phyloP scores from a whole-genome alignment of 1,284 basidiomycete genomes.

The Fomitiporia mediterranea region DNA sequence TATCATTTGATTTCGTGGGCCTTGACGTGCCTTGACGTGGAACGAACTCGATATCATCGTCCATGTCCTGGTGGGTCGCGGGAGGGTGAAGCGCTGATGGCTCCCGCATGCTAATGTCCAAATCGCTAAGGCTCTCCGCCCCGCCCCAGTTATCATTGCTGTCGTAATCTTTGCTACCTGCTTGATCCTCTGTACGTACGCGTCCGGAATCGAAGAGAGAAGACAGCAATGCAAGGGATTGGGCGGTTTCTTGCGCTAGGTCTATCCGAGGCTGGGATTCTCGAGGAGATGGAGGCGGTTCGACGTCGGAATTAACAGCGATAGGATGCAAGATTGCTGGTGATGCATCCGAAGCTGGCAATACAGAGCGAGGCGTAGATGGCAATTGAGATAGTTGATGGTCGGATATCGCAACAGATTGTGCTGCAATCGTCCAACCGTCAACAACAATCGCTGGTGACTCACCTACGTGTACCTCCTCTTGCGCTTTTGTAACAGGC shows the following conservation, averaged over 20 bases:
- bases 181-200: background rate
- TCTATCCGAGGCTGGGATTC: conserved; percentile 23
- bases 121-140: conserved; percentile 45
- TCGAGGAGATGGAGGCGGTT: conserved; percentile 9
- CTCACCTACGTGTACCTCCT: conserved; percentile 10
- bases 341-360: conserved; percentile 6
- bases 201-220: conserved; percentile 44
- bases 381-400: background rate
- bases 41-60: conserved; percentile 14
- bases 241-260: conserved; percentile 42
- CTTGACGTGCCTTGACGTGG: background rate
- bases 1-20: conserved; percentile 29
- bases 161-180: conserved; percentile 4
- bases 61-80: background rate
- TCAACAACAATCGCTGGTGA: background rate
- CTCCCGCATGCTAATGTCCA: conserved; percentile 33
- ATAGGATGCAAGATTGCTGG: too few species aligned
- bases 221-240: conserved; percentile 45
- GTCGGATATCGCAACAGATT: conserved; percentile 1
- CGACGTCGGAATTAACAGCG: background rate
- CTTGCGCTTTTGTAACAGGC: background rate
- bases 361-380: too few species aligned
- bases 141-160: conserved; percentile 48
- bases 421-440: too few species aligned
- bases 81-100: background rate